Evolutionary conservation across 805 yeast species (phyloP), one percentile per base, ranked within the genome.

Genomic region (Debaryomyces tyrocola): DNA sequence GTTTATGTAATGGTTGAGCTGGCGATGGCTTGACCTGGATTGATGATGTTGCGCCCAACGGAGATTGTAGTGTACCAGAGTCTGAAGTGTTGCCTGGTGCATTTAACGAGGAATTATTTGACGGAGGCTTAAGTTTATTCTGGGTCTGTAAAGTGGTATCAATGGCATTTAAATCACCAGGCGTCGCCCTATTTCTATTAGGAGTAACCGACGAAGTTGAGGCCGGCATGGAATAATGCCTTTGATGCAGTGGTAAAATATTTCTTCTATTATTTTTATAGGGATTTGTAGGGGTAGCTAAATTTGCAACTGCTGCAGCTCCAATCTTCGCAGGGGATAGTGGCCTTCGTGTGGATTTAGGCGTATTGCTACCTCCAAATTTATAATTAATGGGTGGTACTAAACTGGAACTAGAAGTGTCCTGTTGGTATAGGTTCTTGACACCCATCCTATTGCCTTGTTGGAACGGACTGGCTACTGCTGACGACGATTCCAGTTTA

Each of bases 301-400:
- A 51, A 52, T 59, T 65, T 17, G 88, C 85, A 1, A 85, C 87
- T 1, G 90, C 89, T 18, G 76, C 78, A 1, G 90, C 90, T 0
- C 91, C 91, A 9, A 84, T 74, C 54, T 81, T 82, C 1, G 89
- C 86, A 0, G 90, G 90, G 1, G 88, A 82, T 27, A 76, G 62
- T 14, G 84, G 80, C 49, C 84, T 63, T 49, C 66, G 48, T 39
- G 41, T 34, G 46, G 47, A 33, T 21, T 48, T 37, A 33, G 52
- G 35, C 3, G 45, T 37, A 6, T 52, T 33, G 11, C 58, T 41
- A n/a, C 62, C 55, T n/a, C 75, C 74, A 55, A 69, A 73, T 34
- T 66, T 54, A 51, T 56, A 70, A 43, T 63, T 66, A 20, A 62
- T 48, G 2, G 75, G 75, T 4, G 73, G 63, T 7, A 62, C 61